A percentile compares a stretch with the other conserved stretches of the same genome.
Conservation (phyloP, 345 rosid genomes). For the Capsella bursapastoris region DNA sequence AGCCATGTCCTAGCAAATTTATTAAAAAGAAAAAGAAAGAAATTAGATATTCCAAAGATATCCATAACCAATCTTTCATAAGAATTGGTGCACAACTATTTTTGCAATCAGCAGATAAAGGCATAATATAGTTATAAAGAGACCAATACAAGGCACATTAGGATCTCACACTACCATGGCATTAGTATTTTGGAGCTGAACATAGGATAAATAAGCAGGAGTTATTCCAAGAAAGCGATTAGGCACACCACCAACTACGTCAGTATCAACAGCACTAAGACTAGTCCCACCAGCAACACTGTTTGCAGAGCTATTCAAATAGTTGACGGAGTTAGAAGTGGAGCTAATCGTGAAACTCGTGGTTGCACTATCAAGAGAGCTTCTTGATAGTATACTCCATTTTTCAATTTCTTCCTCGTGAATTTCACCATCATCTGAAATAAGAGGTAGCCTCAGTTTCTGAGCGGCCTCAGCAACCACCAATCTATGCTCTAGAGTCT, state of each 20-base stretch:
- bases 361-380: constrained; percentile 84
- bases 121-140: background rate
- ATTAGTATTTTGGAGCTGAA: constrained; percentile 73
- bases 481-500: constrained; percentile 84
- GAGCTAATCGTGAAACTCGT: constrained; percentile 79
- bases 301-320: constrained; percentile 59
- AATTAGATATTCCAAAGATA: constrained; percentile 11
- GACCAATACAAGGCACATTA: background rate
- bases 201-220: constrained; percentile 83
- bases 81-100: constrained; percentile 2
- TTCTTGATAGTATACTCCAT: constrained; percentile 81
- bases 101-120: constrained; percentile 8
- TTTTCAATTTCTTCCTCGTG: constrained; percentile 94
- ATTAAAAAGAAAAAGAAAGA: constrained; percentile 25
- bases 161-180: constrained; percentile 59
- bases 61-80: constrained; percentile 12
- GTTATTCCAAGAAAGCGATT: constrained; percentile 93
- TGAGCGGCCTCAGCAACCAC: constrained; percentile 98
- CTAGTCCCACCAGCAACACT: constrained; percentile 51
- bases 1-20: constrained; percentile 65
- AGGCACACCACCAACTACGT: constrained; percentile 92
- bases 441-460: constrained; percentile 89
- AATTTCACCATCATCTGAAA: constrained; percentile 90
- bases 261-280: constrained; percentile 58
- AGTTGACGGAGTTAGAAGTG: constrained; percentile 67